These are phyloP conservation scores for Backusella liffmaniae DNA, from an alignment of 192 early-diverging fungal species.

Conservation along the genomic window DNA sequence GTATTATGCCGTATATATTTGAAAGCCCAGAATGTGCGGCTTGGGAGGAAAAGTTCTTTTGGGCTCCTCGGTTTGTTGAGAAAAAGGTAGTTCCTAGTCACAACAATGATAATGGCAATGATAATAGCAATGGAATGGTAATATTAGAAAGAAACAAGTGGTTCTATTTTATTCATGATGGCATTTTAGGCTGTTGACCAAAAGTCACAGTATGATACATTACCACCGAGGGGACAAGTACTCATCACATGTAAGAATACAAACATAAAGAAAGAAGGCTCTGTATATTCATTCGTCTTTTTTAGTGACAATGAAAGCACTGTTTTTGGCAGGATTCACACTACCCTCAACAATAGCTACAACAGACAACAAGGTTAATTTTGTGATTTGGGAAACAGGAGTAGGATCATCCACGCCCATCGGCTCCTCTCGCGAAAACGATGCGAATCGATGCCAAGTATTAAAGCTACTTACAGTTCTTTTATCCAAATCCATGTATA, in stretches of 20 bases:
- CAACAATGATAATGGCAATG: background rate
- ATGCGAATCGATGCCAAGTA: constrained; percentile 70
- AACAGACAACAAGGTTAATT: constrained; percentile 44
- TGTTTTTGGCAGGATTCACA: constrained; percentile 72
- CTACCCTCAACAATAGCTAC: constrained; percentile 51
- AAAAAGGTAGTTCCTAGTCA: background rate
- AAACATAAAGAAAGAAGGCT: background rate
- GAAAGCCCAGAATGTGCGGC: constrained; percentile 53
- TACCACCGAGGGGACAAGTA: constrained; percentile 45
- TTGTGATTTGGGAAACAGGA: constrained; percentile 78
- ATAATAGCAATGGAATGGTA: background rate
- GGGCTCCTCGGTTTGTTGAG: constrained; percentile 39
- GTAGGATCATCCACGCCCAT: constrained; percentile 69
- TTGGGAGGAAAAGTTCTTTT: constrained; percentile 65
- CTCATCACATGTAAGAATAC: constrained; percentile 41
- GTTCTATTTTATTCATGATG: background rate
- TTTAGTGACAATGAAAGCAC: constrained; percentile 39
- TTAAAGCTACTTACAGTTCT: constrained; percentile 76
- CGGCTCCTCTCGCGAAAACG: constrained; percentile 65
- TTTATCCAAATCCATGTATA: constrained; percentile 81
- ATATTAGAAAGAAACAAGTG: background rate
- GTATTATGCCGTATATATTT: constrained; percentile 83
- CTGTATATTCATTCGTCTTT: background rate
- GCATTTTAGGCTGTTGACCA: background rate
- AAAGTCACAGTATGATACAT: constrained; percentile 9